Base-by-base conservation (phyloP, 2,329 filamentous ascomycete species). In the Lachnellula occidentalis region DNA sequence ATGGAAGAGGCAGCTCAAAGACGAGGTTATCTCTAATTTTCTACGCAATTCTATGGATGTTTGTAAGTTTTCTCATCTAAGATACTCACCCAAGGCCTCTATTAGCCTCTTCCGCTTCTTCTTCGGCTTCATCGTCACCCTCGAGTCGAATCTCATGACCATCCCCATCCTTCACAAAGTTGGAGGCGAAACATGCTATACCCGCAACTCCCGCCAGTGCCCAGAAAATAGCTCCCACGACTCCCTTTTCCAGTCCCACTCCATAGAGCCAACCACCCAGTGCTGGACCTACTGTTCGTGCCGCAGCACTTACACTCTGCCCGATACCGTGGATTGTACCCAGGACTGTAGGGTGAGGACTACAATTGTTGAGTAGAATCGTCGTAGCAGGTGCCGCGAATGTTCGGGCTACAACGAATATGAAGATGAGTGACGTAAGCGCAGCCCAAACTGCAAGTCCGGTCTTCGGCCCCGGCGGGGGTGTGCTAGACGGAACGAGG, bases 371-470 rank as follows among this genome's bases (percentile, higher is more conserved):
- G 45, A 84, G 71, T n/a, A 84, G 69, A 53, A 84, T 82, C 39
- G 81, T 80, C 62, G 78, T 79, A 2, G 79, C 79, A 1, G 80
- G 80, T 5, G 79, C 68, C 0, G 79, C 79, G 64, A 92, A 90
- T 0, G 88, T 92, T 27, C 88, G 78, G 0, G 85, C 87, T 4
- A 85, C 75, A 15, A 90, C 87, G 66, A 92, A 88, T 8, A 90
- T 67, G 15, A 82, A 75, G 1, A 89, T 74, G 1, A 68, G 34
- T 0, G 49, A 43, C 5, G 57, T 63, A 11, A 68, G 56, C 1
- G 56, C 48, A 2, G 59, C 36, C 67, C 66, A 69, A 45, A 69
- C 55, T 1, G 54, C 41, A 3, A 61, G 15, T 2, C 67, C 67
- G 17, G 62, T 63, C 50, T 69, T 69, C 34, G 60, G 55, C 3